Evolutionary conservation across 179 eudicot genomes (phyloP).

Genomic region (Spergularia azorica): DNA sequence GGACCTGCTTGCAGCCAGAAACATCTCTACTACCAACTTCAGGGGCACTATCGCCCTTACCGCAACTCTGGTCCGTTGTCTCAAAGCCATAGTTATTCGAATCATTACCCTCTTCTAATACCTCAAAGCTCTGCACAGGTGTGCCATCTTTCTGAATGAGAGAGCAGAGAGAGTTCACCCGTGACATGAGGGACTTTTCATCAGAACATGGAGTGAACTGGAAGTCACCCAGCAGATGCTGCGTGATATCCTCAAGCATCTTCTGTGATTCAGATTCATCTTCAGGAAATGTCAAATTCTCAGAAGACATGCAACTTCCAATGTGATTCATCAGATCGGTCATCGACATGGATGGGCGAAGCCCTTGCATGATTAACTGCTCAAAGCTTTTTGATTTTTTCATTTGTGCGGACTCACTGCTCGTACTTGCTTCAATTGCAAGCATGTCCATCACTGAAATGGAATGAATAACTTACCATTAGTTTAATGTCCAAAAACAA

Average conservation of each 20-base stretch:
- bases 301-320: slow-evolving; percentile 41
- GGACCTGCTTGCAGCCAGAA: slow-evolving; percentile 28
- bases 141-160: slow-evolving; percentile 46
- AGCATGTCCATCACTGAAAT: slow-evolving; percentile 39
- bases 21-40: slow-evolving; percentile 30
- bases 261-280: slow-evolving; percentile 36
- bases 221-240: slow-evolving; percentile 40
- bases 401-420: slow-evolving; percentile 21
- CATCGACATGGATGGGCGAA: slow-evolving; percentile 51
- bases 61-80: slow-evolving; percentile 1
- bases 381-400: slow-evolving; percentile 38
- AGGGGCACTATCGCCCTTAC: slow-evolving; percentile 9
- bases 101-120: slow-evolving; percentile 17
- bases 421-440: slow-evolving; percentile 35
- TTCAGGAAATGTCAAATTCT: slow-evolving; percentile 24
- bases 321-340: slow-evolving; percentile 45
- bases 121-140: slow-evolving; percentile 22
- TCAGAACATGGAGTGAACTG: slow-evolving; percentile 40
- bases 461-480: slow-evolving; percentile 2
- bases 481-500: not conserved
- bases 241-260: slow-evolving; percentile 42
- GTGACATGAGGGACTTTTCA: slow-evolving; percentile 43
- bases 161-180: slow-evolving; percentile 44
- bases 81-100: not conserved
- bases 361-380: slow-evolving; percentile 40